Conservation (phyloP, 2,329 filamentous ascomycete species). For the Diaporthe vexans region DNA sequence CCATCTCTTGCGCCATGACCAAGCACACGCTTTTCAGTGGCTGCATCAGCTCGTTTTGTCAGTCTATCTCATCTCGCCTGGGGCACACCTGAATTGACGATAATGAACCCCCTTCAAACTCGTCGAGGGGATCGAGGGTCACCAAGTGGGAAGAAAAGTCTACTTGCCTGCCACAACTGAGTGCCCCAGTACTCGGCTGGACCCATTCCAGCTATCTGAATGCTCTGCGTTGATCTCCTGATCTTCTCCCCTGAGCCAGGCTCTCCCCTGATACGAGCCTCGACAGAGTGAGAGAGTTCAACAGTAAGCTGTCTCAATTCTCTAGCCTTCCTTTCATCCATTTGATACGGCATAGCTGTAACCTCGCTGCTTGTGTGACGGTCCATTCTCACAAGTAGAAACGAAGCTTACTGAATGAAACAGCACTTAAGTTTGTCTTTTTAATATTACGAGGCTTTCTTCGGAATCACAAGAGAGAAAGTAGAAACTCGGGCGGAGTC, state of each 20-base stretch:
- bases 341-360: not conserved
- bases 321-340: not conserved
- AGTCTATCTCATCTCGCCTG: not conserved
- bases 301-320: slow-evolving; percentile 2
- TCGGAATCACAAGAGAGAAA: not conserved
- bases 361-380: not conserved
- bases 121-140: not conserved
- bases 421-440: not conserved
- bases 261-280: not conserved
- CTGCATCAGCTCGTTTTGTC: not conserved
- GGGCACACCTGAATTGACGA: not conserved
- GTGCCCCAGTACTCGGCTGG: slow-evolving; percentile 14
- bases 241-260: not conserved
- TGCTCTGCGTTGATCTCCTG: slow-evolving; percentile 1
- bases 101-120: too few relatives aligned
- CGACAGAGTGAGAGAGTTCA: not conserved
- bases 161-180: slow-evolving; percentile 11
- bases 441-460: not conserved
- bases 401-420: not conserved
- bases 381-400: not conserved
- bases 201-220: slow-evolving; percentile 1
- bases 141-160: not conserved
- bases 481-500: not conserved
- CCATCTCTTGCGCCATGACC: slow-evolving; percentile 13
- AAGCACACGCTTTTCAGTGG: slow-evolving; percentile 14